Base-by-base conservation (phyloP, 805 yeast species). In the Yarrowia sp. region DNA sequence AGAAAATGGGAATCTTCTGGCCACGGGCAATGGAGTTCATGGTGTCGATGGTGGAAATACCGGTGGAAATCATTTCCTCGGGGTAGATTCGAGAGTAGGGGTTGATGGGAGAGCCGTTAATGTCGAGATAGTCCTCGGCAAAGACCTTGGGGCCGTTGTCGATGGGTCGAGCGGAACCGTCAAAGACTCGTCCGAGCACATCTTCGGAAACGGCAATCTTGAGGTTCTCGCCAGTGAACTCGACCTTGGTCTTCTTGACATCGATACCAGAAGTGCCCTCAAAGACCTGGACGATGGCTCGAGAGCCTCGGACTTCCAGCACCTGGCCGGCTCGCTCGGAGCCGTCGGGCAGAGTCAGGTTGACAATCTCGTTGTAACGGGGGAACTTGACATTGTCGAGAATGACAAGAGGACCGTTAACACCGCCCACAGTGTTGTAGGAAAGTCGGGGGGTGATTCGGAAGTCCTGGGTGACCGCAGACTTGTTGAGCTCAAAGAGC, bases 21-120 rank as follows among this genome's bases (percentile, higher is more conserved):
- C 99, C 99, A 85, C 99, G 90, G 67, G 99, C 99, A 83, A 95
- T 95, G 48, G 99, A 93, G 80, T 95, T 96, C 99, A 95, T 95
- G 66, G 98, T 92, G 78, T 95, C 99, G 75, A 95, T 95, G 59
- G 99, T 97, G 56, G 98, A 92, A 69, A 95, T 84, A 85, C 99
- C 99, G 19, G 99, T 96, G 62, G 98, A 92, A 72, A 95, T 95
- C 99, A 95, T 95, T 82, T 95, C 99, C 82, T 95, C 99, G 32
- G 99, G 99, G 77, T 96, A 96, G 71, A 95, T 95, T 81, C 99
- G 92, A 48, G 98, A 96, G 77, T 80, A 95, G 64, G 99, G 99
- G 76, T 95, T 95, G 78, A 95, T 95, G 74, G 99, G 98, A 46
- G 98, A 92, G 66, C 99, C 99, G 77, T 95, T 96, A 76, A 95